A percentile compares a stretch with the other conserved stretches of the same genome.
Evolutionary conservation across 345 rosid species (phyloP).

Genomic region (Salix koriyanagi): DNA sequence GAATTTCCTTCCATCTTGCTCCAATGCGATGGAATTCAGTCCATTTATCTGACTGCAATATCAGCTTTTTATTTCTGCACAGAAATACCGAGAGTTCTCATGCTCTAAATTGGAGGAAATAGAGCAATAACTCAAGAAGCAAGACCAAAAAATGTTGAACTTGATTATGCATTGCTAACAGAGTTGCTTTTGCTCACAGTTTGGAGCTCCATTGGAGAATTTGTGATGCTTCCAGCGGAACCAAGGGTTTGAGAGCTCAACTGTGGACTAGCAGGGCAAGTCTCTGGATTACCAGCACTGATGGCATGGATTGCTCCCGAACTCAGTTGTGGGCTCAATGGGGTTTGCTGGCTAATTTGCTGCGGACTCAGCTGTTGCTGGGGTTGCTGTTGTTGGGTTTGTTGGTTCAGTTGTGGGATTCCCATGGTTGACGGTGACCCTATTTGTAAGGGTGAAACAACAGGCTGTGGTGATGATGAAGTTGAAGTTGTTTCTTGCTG

Average conservation of each 20-base stretch:
- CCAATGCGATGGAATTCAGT: background rate
- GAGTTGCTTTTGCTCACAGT: constrained; percentile 81
- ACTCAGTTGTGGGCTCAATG: constrained; percentile 85
- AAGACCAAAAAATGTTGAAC: background rate
- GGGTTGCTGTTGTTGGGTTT: constrained; percentile 46
- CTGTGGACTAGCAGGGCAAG: constrained; percentile 92
- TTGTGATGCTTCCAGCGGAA: constrained; percentile 81
- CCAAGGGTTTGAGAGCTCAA: constrained; percentile 88
- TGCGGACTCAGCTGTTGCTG: constrained; percentile 82
- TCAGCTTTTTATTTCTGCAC: background rate
- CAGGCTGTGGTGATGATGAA: constrained; percentile 66
- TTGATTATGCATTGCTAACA: constrained; percentile 23
- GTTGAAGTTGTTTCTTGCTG: constrained; percentile 52
- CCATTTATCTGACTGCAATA: background rate
- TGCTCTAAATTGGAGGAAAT: background rate
- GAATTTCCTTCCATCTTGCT: background rate
- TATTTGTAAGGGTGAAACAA: constrained; percentile 69
- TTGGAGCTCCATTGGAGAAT: constrained; percentile 91
- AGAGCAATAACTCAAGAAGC: background rate
- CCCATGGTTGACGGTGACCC: constrained; percentile 73
- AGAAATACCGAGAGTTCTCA: background rate
- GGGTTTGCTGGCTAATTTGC: constrained; percentile 77
- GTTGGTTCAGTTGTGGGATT: constrained; percentile 56
- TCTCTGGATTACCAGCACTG: constrained; percentile 73
- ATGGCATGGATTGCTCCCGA: constrained; percentile 72